Base-by-base conservation (phyloP, 2,329 filamentous ascomycete species). In the Arthrobotrys musiformis region DNA sequence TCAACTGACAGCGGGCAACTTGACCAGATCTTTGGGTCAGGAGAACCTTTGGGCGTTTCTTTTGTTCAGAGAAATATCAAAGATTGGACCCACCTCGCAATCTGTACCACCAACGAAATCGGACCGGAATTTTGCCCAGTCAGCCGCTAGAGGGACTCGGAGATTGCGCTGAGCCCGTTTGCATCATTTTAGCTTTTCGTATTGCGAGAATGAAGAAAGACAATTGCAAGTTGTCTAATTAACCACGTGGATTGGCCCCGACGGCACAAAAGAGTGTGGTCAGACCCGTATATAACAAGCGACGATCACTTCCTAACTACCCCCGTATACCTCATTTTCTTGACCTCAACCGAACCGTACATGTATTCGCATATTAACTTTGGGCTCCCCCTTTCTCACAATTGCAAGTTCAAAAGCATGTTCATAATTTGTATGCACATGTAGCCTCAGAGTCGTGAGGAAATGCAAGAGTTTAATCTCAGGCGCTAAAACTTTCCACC, bases 1-100 rank as follows among this genome's bases (percentile, higher is more conserved):
- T 64, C 61, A 40, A 68, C 64, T 77, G 73, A 77, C 73, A 77
- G 73, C 73, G 73, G 73, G 66, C 73, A 70, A 72, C 63, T 66
- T 69, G 63, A 70, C 72, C 73, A 61, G 37, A 66, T 52, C 60
- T 61, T 56, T 77, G 73, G 73, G 73, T 77, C 73, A 77, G 73
- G 73, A 77, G 73, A 76, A 69, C 35, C 19, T 56, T 30, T 11
- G 15, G 22, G 46, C 28, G 4, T 33, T 48, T 26, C 42, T 61
- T 54, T 66, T 63, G 35, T 33, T 67, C 58, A 28, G 44, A 63
- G 26, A 64, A 48, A 63, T 61, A 56, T 58, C 60, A 19, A 46
- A 42, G 17, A 40, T 33, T n/a, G 50, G 61, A 73, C 60, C 60
- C 69, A 73, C 69, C 7, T 54, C 52, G 62, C 46, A 30, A 46